A percentile compares a stretch with the other conserved stretches of the same genome.
phyloP scores from a whole-genome alignment of 2,329 filamentous ascomycete species.

The Hypoxylon sp. region DNA sequence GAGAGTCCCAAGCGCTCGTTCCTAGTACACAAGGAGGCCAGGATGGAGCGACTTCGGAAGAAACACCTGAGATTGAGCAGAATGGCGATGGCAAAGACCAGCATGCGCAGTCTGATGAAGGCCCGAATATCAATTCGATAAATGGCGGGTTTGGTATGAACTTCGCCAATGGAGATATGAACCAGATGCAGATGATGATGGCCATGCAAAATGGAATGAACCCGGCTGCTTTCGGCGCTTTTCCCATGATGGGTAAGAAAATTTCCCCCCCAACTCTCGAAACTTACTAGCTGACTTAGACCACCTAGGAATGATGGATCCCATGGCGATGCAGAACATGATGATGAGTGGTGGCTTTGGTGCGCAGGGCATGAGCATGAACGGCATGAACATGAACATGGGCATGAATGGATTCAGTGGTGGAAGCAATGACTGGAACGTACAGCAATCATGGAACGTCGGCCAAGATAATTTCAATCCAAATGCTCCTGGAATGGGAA shows the following conservation, averaged over 20 bases:
- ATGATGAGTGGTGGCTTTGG: slow-evolving; percentile 84
- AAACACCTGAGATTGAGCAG: slow-evolving; percentile 48
- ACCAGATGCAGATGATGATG: slow-evolving; percentile 86
- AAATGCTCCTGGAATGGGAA: slow-evolving; percentile 85
- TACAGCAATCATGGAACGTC: slow-evolving; percentile 85
- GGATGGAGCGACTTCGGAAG: slow-evolving; percentile 48
- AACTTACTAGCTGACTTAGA: slow-evolving; percentile 48
- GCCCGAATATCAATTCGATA: slow-evolving; percentile 55
- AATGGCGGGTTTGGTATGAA: slow-evolving; percentile 70
- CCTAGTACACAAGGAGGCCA: slow-evolving; percentile 40
- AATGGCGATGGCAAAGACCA: slow-evolving; percentile 52
- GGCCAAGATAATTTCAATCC: slow-evolving; percentile 91
- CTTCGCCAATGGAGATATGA: slow-evolving; percentile 75
- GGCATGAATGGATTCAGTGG: slow-evolving; percentile 77
- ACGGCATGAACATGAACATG: slow-evolving; percentile 84
- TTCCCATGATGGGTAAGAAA: slow-evolving; percentile 85
- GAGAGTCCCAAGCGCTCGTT: slow-evolving; percentile 42
- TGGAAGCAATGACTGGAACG: slow-evolving; percentile 82
- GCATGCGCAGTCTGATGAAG: slow-evolving; percentile 49
- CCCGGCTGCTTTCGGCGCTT: slow-evolving; percentile 66
- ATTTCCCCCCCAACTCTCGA: slow-evolving; percentile 27
- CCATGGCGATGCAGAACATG: slow-evolving; percentile 79
- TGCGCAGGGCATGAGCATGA: slow-evolving; percentile 80
- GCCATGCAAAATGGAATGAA: slow-evolving; percentile 78
- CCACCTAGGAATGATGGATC: slow-evolving; percentile 84